These are phyloP conservation scores for Paxillus rubicundulus DNA, from an alignment of 768 basidiomycete species.

Conservation along the genomic window DNA sequence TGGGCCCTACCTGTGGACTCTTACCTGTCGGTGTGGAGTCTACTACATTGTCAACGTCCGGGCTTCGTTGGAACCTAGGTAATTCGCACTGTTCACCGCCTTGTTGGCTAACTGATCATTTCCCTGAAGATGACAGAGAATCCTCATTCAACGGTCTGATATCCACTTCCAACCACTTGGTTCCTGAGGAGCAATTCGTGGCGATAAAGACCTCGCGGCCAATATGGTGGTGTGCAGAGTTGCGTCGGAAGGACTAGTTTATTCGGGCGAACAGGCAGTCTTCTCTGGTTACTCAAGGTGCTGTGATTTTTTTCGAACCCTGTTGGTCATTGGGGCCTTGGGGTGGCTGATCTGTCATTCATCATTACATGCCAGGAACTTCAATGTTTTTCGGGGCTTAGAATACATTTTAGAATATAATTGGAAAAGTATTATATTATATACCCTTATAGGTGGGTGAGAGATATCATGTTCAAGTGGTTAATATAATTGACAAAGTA, in stretches of 20 bases:
- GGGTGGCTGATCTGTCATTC: no score
- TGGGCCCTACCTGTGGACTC: constrained; percentile 93
- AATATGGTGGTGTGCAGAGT: constrained; percentile 88
- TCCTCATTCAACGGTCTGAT: constrained; percentile 85
- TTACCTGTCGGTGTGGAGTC: constrained; percentile 83
- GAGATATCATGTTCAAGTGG: no score
- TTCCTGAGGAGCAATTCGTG: constrained; percentile 62
- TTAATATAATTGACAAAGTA: no score
- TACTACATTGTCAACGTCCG: constrained; percentile 76
- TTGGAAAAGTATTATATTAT: no score
- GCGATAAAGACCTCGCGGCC: constrained; percentile 75
- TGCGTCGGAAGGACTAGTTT: constrained; percentile 29
- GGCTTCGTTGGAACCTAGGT: constrained; percentile 90
- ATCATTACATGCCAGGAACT: no score
- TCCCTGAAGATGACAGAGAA: constrained; percentile 46
- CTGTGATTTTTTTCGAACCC: no score
- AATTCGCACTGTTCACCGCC: constrained; percentile 19
- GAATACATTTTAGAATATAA: no score
- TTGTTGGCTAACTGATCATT: constrained; percentile 1
- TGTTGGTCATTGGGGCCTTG: no score
- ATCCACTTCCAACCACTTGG: constrained; percentile 92
- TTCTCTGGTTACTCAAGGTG: no score
- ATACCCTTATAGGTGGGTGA: no score
- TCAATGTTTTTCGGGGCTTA: no score
- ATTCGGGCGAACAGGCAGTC: not conserved